Conservation (phyloP, 2,329 filamentous ascomycete genomes). For the Hysterium pulicare region DNA sequence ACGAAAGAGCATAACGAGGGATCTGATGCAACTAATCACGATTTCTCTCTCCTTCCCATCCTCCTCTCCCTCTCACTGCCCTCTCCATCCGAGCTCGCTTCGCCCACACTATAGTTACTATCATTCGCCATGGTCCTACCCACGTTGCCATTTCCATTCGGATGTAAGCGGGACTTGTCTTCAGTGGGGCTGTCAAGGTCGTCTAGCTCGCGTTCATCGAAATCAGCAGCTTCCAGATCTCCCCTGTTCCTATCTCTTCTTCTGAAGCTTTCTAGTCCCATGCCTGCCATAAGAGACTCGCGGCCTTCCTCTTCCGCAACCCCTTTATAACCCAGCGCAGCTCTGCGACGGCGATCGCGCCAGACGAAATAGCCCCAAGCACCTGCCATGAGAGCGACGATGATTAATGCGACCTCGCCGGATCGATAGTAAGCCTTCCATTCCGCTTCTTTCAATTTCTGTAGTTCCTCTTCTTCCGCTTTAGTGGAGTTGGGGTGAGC, state of each 20-base stretch:
- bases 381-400: constrained; percentile 70
- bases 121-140: constrained; percentile 30
- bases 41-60: no score
- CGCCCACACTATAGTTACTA: constrained; percentile 48
- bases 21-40: no score
- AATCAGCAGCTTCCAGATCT: constrained; percentile 61
- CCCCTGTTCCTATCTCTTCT: constrained; percentile 32
- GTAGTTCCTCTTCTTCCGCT: constrained; percentile 64
- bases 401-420: constrained; percentile 77
- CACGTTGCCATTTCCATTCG: constrained; percentile 21
- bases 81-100: constrained; percentile 40
- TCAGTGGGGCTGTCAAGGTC: constrained; percentile 40
- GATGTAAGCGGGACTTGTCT: constrained; percentile 20
- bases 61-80: constrained; percentile 29
- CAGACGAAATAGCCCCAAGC: constrained; percentile 72
- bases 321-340: constrained; percentile 43
- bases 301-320: constrained; percentile 44
- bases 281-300: constrained; percentile 42
- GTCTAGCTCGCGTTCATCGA: constrained; percentile 60
- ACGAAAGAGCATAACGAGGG: no score
- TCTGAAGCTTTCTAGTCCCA: constrained; percentile 49
- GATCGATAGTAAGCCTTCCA: constrained; percentile 88
- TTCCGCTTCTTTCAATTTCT: constrained; percentile 77
- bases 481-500: constrained; percentile 67
- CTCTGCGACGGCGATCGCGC: constrained; percentile 50